Evolutionary conservation across 1,284 basidiomycete genomes (phyloP), one percentile per base, ranked within the genome.

Genomic region (Apiotrichum akiyoshidainum): DNA sequence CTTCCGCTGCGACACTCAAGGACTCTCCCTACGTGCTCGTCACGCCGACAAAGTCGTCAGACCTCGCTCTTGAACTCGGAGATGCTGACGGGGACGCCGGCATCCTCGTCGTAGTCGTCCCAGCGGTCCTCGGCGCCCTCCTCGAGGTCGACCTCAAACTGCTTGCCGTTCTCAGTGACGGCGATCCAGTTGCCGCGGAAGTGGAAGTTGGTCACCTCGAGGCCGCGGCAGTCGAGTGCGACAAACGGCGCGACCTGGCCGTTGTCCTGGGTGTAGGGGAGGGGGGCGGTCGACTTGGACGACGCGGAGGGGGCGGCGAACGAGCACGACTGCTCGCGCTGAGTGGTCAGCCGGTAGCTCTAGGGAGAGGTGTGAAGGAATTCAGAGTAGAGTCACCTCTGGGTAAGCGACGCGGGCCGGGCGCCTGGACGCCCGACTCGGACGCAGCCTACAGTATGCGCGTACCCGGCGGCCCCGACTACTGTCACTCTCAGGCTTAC

Each of bases 71-170:
- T 61, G 40, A 76, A 60, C 62, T 76, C 76, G 55, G 68, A 70
- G 2, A 77, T 63, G 3, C 70, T 70, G 13, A 78, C 73, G 7
- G 75, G 66, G 53, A 52, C 60, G 10, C 64, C 68, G 2, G 65
- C 67, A 44, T 66, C 66, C 64, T 78, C 77, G 63, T 78, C 77
- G 57, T 78, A 78, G 65, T 78, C 77, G 60, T 78, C 77, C 76
- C 76, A 78, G 40, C 77, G 52, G 21, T 70, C 77, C 54, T 78
- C 74, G 33, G 31, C 46, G 45, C 68, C 65, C 49, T 72, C 72
- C 48, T 76, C 74, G 58, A 75, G 67, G 60, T 78, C 76, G 54
- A 76, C 69, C 40, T 72, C 69, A 48, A 78, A 77, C 34, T 46
- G 35, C n/a, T 58, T 65, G 16, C 66, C 69, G 41, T 69, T 62